Base-by-base conservation (phyloP, 2,329 filamentous ascomycete genomes). In the Tolypocladium ovalisporum region DNA sequence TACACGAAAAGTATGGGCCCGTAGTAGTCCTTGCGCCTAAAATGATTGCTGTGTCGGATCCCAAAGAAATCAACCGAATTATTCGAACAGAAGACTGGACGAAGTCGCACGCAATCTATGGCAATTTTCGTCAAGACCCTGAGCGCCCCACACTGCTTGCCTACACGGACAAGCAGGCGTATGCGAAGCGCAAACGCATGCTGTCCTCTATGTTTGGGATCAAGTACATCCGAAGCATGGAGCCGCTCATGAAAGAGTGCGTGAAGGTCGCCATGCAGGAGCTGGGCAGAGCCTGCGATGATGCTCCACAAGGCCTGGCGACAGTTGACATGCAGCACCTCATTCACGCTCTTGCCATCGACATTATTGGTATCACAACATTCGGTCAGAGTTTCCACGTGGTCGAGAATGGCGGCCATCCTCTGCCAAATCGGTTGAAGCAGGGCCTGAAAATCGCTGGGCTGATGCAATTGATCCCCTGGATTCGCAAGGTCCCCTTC, bases 91-190 rank as follows among this genome's bases (percentile, higher is more conserved):
- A 55, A 19, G 54, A 55, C 32, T 55, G 54, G 54, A 19, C 40
- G 29, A 55, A 55, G 40, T 55, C 54, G n/a, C 29, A 55, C 10
- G 54, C 54, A 40, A 55, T 55, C 19, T 55, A 55, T 34, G 54
- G 54, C 12, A 55, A 55, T 42, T 55, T 55, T 40, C 29, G 54
- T 8, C 54, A 55, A 22, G 54, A 55, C n/a, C 54, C 54, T 13
- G 40, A 32, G 10, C 54, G 54, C 36, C 54, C 54, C 15, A 55
- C 54, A 32, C 54, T 55, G n/a, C 34, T 55, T n/a, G 54, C 54
- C 13, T 55, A 47, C 12, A 55, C 54, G 29, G 54, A 55, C 7
- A 55, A 55, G 40, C 35, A 55, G 54, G 54, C 54, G n/a, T 55
- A 55, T 22, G 15, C 29, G 7, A 40, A 34, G 40, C 54, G 54